phyloP scores from a whole-genome alignment of 202 grass and related monocot genomes.

The Setaria italica region DNA sequence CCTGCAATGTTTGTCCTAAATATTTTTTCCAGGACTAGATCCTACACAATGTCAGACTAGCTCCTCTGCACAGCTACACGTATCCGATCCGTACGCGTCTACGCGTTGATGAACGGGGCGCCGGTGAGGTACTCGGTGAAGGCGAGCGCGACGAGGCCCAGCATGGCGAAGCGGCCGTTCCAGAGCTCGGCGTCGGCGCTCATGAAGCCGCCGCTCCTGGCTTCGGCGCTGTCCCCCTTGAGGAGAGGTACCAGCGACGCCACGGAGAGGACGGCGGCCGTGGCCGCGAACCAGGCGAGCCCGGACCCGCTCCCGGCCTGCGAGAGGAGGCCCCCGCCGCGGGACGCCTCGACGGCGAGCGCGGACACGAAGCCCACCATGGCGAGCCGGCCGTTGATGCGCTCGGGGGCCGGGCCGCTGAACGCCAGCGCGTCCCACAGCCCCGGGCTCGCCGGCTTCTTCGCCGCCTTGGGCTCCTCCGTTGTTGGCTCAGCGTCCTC shows the following conservation, averaged over 20 bases:
- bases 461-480: not conserved
- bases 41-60: no score
- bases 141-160: slow-evolving; percentile 59
- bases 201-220: not conserved
- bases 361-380: slow-evolving; percentile 70
- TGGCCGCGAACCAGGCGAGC: slow-evolving; percentile 40
- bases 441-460: slow-evolving; percentile 24
- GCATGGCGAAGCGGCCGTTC: slow-evolving; percentile 58
- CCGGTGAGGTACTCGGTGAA: slow-evolving; percentile 61
- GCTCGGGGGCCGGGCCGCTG: slow-evolving; percentile 62
- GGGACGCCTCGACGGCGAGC: slow-evolving; percentile 54
- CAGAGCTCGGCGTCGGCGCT: slow-evolving; percentile 61
- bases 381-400: slow-evolving; percentile 66
- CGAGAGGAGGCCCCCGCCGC: slow-evolving; percentile 39
- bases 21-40: no score
- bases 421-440: slow-evolving; percentile 58
- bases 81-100: not conserved
- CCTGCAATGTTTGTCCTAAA: no score
- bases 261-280: slow-evolving; percentile 44
- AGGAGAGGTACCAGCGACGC: slow-evolving; percentile 64
- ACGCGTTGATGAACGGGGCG: slow-evolving; percentile 52
- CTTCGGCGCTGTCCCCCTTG: slow-evolving; percentile 27
- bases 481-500: not conserved
- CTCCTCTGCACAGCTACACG: no score
- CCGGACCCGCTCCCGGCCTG: slow-evolving; percentile 54